Percentiles rank a stretch among this genome's conserved stretches.
Conservation (phyloP, 495 filamentous ascomycete species). For the Cercophora scortea region DNA sequence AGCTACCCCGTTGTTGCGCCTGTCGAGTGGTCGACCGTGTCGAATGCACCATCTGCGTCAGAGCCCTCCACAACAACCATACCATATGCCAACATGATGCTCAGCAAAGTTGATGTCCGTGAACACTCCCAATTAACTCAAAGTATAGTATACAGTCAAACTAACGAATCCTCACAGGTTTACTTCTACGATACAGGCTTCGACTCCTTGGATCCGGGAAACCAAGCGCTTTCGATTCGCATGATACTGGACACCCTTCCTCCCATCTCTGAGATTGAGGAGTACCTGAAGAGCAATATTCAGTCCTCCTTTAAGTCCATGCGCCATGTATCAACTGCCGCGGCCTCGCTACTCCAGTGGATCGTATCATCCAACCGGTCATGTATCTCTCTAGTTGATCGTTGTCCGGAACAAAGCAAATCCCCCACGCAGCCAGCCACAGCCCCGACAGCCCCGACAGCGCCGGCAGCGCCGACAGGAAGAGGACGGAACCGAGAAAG, state of each 20-base stretch:
- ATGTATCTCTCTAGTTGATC: conserved; percentile 59
- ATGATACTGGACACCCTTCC: conserved; percentile 63
- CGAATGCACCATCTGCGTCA: too few species aligned
- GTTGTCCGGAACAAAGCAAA: not conserved
- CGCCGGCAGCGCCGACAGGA: conserved; percentile 1
- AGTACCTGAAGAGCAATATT: conserved; percentile 42
- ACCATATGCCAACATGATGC: too few species aligned
- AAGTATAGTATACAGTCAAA: too few species aligned
- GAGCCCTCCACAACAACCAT: too few species aligned
- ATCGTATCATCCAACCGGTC: conserved; percentile 88
- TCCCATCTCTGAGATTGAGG: conserved; percentile 51
- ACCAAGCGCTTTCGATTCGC: conserved; percentile 50
- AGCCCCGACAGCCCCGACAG: not conserved
- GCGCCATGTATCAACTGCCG: conserved; percentile 56
- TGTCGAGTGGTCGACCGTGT: too few species aligned
- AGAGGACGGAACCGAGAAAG: conserved; percentile 14
- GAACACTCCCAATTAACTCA: too few species aligned
- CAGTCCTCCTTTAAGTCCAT: conserved; percentile 48
- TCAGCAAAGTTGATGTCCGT: too few species aligned
- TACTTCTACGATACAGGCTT: conserved; percentile 25
- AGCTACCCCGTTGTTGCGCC: too few species aligned
- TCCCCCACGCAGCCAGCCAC: not conserved
- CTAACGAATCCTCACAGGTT: conserved; percentile 38
- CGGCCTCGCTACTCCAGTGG: conserved; percentile 70
- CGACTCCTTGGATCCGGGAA: conserved; percentile 16